Conservation (phyloP, 352 stramenopile genomes). For the Blastocystis sp. region DNA sequence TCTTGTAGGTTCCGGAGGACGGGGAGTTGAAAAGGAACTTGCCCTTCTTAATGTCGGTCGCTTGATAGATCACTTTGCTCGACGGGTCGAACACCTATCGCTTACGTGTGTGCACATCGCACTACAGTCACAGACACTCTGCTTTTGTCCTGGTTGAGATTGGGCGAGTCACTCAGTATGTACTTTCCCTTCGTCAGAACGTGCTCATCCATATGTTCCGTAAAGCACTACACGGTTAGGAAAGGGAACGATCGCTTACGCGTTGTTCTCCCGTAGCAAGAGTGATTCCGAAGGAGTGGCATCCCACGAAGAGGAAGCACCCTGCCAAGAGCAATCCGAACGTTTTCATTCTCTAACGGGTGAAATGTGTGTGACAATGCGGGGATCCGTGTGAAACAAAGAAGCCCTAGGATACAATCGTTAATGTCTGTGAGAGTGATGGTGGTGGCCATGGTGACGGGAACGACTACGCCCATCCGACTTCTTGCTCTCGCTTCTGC, state of each 20-base stretch:
- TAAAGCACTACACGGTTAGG: conserved; percentile 49
- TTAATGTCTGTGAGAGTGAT: conserved; percentile 33
- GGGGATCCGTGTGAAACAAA: conserved; percentile 13
- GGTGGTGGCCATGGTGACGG: neutral
- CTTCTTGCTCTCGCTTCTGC: neutral
- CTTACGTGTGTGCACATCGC: neutral
- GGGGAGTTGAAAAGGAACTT: conserved; percentile 53
- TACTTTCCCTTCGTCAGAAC: conserved; percentile 64
- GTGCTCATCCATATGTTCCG: conserved; percentile 61
- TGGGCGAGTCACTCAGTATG: neutral
- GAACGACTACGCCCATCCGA: conserved; percentile 1
- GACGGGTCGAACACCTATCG: conserved; percentile 18
- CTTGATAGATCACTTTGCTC: conserved; percentile 27
- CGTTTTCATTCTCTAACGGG: too few species aligned
- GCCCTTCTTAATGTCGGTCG: conserved; percentile 31
- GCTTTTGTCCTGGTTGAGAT: conserved; percentile 30
- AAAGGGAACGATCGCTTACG: neutral
- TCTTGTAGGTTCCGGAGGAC: conserved; percentile 43
- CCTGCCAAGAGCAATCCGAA: neutral
- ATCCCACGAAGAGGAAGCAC: conserved; percentile 29
- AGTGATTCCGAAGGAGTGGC: conserved; percentile 33
- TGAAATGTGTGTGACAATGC: too few species aligned
- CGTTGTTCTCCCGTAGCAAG: neutral
- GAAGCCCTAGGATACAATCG: conserved; percentile 2
- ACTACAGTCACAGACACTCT: conserved; percentile 46